Base-by-base conservation (phyloP, 352 stramenopile species). In the Phytophthora cajani region DNA sequence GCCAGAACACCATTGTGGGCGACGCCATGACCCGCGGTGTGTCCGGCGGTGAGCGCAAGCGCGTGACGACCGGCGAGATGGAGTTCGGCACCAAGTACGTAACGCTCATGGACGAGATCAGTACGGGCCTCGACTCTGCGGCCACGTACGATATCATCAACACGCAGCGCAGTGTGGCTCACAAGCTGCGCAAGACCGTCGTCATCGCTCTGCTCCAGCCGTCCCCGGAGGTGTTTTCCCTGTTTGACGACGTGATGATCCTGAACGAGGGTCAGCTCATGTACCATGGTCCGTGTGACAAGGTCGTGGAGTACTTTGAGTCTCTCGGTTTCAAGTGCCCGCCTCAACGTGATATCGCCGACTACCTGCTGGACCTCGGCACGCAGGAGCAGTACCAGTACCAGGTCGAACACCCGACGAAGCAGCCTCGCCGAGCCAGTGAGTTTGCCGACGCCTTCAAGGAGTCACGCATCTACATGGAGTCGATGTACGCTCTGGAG, bases 81-180 rank as follows among this genome's bases (percentile, higher is more conserved):
- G 73, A 95, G 54, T 85, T 93, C 55, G 76, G 79, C 30, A 71
- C 74, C 38, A 81, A 85, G 67, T 84, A 81, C 58, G 78, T 97
- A 23, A 67, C 84, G 17, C 87, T 94, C 55, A 85, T 87, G 69
- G 94, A 98, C 72, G 88, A 97, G 76, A 97, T 98, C 69, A 95
- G 83, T 62, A 98, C 92, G 25, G 95, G 95, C 3, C 81, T 98
- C 73, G 57, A 92, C 93, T 70, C 69, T 92, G 52, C 74, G 88
- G 23, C 92, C 72, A 79, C 67, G 16, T 75, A 62, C 56, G 68
- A 74, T 19, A 74, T 74, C 56, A 69, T 74, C 54, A 69, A 58
- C 54, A 73, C 67, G 23, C 67, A 73, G 60, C 67, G 67, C 40
- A 64, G 60, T 47, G 58, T 74, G 4, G 67, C 67, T 10, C 60